Evolutionary conservation across 2,329 filamentous ascomycete species (phyloP), one percentile per base, ranked within the genome.

Genomic region (Salinomyces thailandicus): DNA sequence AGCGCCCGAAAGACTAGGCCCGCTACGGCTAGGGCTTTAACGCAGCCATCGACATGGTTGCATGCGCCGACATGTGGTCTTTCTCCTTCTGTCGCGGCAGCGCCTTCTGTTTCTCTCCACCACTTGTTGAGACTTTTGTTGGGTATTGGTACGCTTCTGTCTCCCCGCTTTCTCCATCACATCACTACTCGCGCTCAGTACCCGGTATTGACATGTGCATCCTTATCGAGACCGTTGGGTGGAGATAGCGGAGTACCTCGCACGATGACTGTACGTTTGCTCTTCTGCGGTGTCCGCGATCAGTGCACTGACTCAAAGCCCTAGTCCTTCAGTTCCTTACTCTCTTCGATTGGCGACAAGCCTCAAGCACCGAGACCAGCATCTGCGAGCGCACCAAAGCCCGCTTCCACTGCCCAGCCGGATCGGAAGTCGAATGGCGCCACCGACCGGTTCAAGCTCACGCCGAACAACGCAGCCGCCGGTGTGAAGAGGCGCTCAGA

Each of bases 401-500:
- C 43, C 7, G 19, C 20, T 14, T 9, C 37, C 4, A 33, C 15
- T 13, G 14, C 20, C 33, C 42, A 31, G 28, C 39, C 31, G 27
- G 35, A 26, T 29, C 42, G 18, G 32, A 46, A 32, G 39, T 36
- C 38, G 35, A 36, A 31, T 16, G 29, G 33, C 31, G 36, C 43
- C 32, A 31, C 39, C 31, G 40, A 44, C 35, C 35, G 38, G 32
- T 41, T 45, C 36, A 47, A 44, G 29, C 44, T 45, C n/a, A 41
- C 39, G 8, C 30, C 51, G 4, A 50, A 37, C 36, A 50, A 53
- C 44, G 44, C 49, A 2, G 46, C 47, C 16, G 48, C 54, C 31
- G 51, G 52, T 18, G 41, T 54, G 29, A 56, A 60, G 47, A 48
- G 58, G 33, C 57, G 56, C 37, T 45, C 57, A 46, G 54, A 66